Conservation (phyloP, 2,329 filamentous ascomycete species). For the Neurospora crassa region DNA sequence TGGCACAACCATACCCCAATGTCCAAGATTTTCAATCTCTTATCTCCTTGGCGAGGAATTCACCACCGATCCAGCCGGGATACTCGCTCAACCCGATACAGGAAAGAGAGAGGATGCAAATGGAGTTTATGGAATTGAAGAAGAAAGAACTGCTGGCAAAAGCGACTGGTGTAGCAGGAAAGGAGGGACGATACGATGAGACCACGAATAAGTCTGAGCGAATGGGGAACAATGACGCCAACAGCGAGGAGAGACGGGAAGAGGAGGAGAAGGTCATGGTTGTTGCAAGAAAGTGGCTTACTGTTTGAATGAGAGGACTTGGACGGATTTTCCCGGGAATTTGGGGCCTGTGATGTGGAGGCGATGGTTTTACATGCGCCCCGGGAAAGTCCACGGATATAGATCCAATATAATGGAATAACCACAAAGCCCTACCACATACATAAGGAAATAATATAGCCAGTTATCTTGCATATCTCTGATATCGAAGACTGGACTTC, state of each 20-base stretch:
- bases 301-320: constrained; percentile 2
- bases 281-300: neutral
- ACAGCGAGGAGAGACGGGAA: constrained; percentile 3
- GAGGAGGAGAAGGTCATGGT: neutral
- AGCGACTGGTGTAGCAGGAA: constrained; percentile 27
- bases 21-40: constrained; percentile 36
- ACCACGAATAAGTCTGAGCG: neutral
- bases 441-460: too few relatives aligned
- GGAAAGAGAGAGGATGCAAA: constrained; percentile 38
- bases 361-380: neutral
- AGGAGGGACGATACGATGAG: constrained; percentile 26
- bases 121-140: constrained; percentile 33
- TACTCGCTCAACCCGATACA: constrained; percentile 35
- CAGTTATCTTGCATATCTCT: neutral
- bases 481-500: neutral
- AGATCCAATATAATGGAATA: neutral
- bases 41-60: constrained; percentile 27
- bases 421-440: neutral
- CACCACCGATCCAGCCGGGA: constrained; percentile 24
- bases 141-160: constrained; percentile 33
- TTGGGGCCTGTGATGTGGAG: neutral
- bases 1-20: constrained; percentile 33
- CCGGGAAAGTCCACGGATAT: neutral
- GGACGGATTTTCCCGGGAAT: neutral
- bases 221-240: neutral